Evolutionary conservation across 2,329 filamentous ascomycete genomes (phyloP), one percentile per base, ranked within the genome.

Genomic region (Paraphaeosphaeria minitans): DNA sequence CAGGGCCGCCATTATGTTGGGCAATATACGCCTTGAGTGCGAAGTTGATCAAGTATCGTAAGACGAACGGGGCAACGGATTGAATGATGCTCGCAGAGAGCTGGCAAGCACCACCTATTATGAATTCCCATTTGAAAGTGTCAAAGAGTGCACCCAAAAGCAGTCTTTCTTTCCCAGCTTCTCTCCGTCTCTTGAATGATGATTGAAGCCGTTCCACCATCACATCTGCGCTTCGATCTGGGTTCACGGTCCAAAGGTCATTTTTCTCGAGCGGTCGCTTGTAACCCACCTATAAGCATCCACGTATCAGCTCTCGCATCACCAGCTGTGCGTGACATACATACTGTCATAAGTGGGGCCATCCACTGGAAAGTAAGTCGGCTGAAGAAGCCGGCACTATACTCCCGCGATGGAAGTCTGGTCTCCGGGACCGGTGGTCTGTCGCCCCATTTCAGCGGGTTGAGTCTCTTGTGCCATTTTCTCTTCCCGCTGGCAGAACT

Each of bases 191-290:
- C 60, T 89, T 81, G 73, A 97, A 93, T 0, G 89, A 85, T 6
- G 80, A 82, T 59, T 88, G 84, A 47, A 96, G 79, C 65, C 83
- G 89, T 8, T 79, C 76, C 8, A 90, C 87, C 75, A 97, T 81
- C 12, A 87, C 80, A 62, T 91, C 87, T 46, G 92, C 87, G 16
- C 87, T 85, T 60, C 95, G 85, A 60, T 90, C 80, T 0, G 93
- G 93, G 63, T 97, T 97, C 66, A 98, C 90, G 0, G 83, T 80
- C 89, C 93, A 98, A 57, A 99, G 87, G 74, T 99, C 95, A 65
- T 90, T 91, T 56, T 88, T 79, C 70, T 97, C 89, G 2, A 99
- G 83, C 2, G 88, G 87, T 14, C 95, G 88, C 72, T 92, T 88
- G 77, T 97, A 98, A 37, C 95, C 95, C 41, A 87, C 85, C 88